Conservation (phyloP, 129 eudicot species). For the carrot (Daucus carota) region DNA sequence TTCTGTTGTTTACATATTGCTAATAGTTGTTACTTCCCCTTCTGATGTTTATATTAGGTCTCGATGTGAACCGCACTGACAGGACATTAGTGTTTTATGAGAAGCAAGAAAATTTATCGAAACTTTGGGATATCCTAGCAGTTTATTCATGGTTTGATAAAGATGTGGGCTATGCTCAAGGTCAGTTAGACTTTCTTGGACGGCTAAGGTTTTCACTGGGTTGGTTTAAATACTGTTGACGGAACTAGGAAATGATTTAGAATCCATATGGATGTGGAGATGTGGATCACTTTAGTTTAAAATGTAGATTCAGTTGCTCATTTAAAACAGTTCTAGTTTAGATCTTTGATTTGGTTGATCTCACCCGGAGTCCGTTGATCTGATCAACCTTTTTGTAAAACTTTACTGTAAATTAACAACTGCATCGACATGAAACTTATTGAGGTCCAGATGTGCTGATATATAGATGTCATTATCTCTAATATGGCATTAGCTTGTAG, state of each 20-base stretch:
- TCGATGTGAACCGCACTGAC: conserved; percentile 94
- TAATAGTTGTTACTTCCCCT: conserved; percentile 7
- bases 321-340: not conserved
- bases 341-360: not conserved
- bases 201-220: not conserved
- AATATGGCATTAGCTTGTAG: not conserved
- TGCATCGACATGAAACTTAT: not conserved
- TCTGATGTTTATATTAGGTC: conserved; percentile 49
- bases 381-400: not conserved
- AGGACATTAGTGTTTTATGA: conserved; percentile 74
- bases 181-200: conserved; percentile 28
- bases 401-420: not conserved
- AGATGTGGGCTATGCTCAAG: conserved; percentile 97
- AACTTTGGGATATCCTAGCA: conserved; percentile 94
- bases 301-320: not conserved
- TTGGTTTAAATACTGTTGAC: not conserved
- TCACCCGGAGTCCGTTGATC: not conserved
- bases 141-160: conserved; percentile 90
- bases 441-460: not conserved
- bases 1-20: not conserved
- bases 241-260: not conserved
- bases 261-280: not conserved
- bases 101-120: conserved; percentile 79
- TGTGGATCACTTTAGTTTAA: not conserved
- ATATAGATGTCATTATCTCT: not conserved